phyloP scores from a whole-genome alignment of 495 filamentous ascomycete genomes.

The Podospora anserina region DNA sequence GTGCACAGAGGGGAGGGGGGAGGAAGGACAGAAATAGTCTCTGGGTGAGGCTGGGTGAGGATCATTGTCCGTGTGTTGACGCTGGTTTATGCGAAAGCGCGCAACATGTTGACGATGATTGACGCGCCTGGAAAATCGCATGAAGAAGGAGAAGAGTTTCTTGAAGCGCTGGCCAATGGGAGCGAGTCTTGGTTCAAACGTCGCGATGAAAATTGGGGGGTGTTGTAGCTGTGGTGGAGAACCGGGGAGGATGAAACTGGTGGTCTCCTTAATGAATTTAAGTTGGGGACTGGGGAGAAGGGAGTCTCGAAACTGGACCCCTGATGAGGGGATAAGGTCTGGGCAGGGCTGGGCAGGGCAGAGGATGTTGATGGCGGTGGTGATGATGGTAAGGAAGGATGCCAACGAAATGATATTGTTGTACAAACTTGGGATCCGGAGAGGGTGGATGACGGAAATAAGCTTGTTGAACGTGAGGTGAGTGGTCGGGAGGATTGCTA shows the following conservation, averaged over 20 bases:
- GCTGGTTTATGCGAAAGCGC: not conserved
- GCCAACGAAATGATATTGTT: slow-evolving; percentile 6
- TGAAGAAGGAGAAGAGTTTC: slow-evolving; percentile 3
- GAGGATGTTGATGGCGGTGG: not conserved
- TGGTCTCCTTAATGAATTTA: not conserved
- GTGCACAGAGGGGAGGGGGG: not conserved
- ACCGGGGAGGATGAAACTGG: not conserved
- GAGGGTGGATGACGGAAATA: slow-evolving; percentile 9
- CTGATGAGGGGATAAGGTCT: slow-evolving; percentile 13
- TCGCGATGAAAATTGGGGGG: slow-evolving; percentile 1
- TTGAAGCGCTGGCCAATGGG: slow-evolving; percentile 16
- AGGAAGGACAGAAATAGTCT: not conserved
- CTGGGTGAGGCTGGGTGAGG: not conserved
- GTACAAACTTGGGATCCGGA: not conserved
- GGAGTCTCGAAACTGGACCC: slow-evolving; percentile 7
- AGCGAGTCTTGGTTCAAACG: slow-evolving; percentile 4
- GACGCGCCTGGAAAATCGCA: not conserved
- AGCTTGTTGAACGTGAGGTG: not conserved
- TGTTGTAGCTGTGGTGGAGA: no score
- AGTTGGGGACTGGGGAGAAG: no score
- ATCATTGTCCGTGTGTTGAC: not conserved
- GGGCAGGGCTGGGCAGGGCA: not conserved
- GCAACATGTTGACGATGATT: not conserved
- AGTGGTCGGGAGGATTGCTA: not conserved
- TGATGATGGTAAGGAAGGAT: not conserved